A percentile compares a stretch with the other conserved stretches of the same genome.
These are phyloP conservation scores for Starmerella tilneyi DNA, from an alignment of 805 yeast genomes.

Conservation along the genomic window DNA sequence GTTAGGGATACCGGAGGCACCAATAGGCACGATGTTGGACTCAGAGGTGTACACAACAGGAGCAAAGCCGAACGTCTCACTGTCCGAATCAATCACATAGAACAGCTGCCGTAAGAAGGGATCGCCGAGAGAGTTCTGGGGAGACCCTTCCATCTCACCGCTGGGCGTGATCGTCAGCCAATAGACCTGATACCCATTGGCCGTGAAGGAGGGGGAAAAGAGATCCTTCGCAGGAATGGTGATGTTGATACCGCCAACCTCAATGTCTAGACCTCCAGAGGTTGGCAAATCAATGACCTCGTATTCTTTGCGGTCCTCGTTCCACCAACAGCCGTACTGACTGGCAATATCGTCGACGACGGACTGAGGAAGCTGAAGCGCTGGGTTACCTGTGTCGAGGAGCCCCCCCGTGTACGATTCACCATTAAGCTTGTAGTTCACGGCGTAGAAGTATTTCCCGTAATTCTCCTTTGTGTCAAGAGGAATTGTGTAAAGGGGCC, in stretches of 20 bases:
- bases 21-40: constrained; percentile 7
- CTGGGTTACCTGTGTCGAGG: constrained; percentile 47
- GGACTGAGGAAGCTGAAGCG: constrained; percentile 36
- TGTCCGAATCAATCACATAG: constrained; percentile 54
- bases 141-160: background rate
- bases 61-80: constrained; percentile 47
- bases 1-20: constrained; percentile 8
- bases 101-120: constrained; percentile 50
- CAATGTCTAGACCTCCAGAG: background rate
- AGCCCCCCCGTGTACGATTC: constrained; percentile 13
- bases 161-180: background rate
- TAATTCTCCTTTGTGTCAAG: constrained; percentile 9
- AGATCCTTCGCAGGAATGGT: constrained; percentile 24
- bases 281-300: background rate
- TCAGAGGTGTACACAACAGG: constrained; percentile 22
- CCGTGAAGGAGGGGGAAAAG: constrained; percentile 14
- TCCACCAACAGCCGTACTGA: constrained; percentile 8
- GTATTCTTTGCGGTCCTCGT: background rate
- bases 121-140: constrained; percentile 34
- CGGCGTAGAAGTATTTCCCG: constrained; percentile 3
- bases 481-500: constrained; percentile 31
- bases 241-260: constrained; percentile 17
- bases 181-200: constrained; percentile 6
- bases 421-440: constrained; percentile 7
- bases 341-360: constrained; percentile 12